phyloP scores from a whole-genome alignment of 768 basidiomycete species.

The Termitomyces heimii region DNA sequence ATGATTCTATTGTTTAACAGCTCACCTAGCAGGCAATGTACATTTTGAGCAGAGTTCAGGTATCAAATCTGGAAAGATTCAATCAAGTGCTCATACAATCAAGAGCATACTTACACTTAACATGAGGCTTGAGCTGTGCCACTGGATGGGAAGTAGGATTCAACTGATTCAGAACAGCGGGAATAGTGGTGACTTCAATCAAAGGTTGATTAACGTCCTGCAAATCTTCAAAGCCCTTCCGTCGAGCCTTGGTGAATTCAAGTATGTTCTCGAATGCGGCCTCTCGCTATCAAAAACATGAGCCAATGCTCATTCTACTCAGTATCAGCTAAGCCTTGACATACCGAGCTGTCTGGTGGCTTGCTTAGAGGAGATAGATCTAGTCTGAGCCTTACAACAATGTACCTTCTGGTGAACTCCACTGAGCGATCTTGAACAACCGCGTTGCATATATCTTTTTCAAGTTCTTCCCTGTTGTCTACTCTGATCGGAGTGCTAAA shows the following conservation, averaged over 20 bases:
- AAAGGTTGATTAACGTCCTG: conserved; percentile 63
- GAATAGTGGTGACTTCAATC: conserved; percentile 56
- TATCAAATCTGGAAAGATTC: conserved; percentile 53
- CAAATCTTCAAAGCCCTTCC: conserved; percentile 59
- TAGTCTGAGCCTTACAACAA: conserved; percentile 44
- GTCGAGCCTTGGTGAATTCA: conserved; percentile 58
- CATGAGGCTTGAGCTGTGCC: conserved; percentile 31
- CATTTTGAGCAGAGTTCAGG: conserved; percentile 76
- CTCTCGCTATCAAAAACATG: conserved; percentile 43
- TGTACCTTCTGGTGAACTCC: conserved; percentile 73
- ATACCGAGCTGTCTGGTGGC: conserved; percentile 56
- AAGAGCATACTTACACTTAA: conserved; percentile 45
- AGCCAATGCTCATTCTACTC: conserved; percentile 4
- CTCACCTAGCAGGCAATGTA: conserved; percentile 68
- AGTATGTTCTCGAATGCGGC: conserved; percentile 52
- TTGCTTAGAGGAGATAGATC: conserved; percentile 75
- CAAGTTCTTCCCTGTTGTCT: conserved; percentile 27
- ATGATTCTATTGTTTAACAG: conserved; percentile 3
- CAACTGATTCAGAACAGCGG: conserved; percentile 49
- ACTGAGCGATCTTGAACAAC: conserved; percentile 71
- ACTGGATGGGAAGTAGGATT: conserved; percentile 44
- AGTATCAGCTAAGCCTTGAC: conserved; percentile 19
- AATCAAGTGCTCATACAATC: not conserved
- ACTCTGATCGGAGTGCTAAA: conserved; percentile 46
- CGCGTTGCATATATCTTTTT: conserved; percentile 49